A percentile compares a stretch with the other conserved stretches of the same genome.
Evolutionary conservation across 1,284 basidiomycete genomes (phyloP).

Genomic region (Gomphus bonarii): DNA sequence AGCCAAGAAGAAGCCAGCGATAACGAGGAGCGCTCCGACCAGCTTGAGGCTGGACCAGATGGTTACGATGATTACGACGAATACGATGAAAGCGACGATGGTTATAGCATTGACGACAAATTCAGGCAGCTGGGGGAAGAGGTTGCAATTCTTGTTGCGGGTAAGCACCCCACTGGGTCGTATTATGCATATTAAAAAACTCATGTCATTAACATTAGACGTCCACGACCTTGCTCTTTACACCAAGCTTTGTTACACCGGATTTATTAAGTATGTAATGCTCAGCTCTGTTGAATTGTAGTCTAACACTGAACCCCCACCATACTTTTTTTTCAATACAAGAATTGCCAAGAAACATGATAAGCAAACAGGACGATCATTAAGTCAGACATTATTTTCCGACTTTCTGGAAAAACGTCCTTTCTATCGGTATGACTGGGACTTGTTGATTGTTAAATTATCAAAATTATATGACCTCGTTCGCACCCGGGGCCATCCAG

Average conservation of each 20-base stretch:
- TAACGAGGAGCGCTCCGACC: slow-evolving; percentile 36
- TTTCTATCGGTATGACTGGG: slow-evolving; percentile 93
- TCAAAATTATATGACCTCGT: slow-evolving; percentile 95
- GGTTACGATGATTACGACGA: slow-evolving; percentile 35
- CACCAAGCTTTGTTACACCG: slow-evolving; percentile 93
- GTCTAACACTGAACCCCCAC: background rate
- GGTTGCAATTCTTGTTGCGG: slow-evolving; percentile 87
- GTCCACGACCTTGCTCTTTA: slow-evolving; percentile 96
- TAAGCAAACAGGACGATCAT: slow-evolving; percentile 49
- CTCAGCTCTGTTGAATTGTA: background rate
- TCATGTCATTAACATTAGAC: slow-evolving; percentile 33
- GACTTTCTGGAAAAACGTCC: slow-evolving; percentile 92
- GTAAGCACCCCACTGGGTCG: background rate
- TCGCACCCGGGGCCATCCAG: slow-evolving; percentile 89
- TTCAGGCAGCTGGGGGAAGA: slow-evolving; percentile 92
- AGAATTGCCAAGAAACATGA: slow-evolving; percentile 52
- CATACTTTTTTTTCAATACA: background rate
- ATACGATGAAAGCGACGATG: slow-evolving; percentile 41
- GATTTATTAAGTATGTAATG: slow-evolving; percentile 82
- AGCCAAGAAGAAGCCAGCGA: slow-evolving; percentile 57
- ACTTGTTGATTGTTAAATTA: slow-evolving; percentile 92
- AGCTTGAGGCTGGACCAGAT: slow-evolving; percentile 38
- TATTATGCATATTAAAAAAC: background rate
- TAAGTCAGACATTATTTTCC: slow-evolving; percentile 57
- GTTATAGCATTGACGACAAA: slow-evolving; percentile 74